These are phyloP conservation scores for Fusarium concolor DNA, from an alignment of 2,329 filamentous ascomycete species.

Conservation along the genomic window DNA sequence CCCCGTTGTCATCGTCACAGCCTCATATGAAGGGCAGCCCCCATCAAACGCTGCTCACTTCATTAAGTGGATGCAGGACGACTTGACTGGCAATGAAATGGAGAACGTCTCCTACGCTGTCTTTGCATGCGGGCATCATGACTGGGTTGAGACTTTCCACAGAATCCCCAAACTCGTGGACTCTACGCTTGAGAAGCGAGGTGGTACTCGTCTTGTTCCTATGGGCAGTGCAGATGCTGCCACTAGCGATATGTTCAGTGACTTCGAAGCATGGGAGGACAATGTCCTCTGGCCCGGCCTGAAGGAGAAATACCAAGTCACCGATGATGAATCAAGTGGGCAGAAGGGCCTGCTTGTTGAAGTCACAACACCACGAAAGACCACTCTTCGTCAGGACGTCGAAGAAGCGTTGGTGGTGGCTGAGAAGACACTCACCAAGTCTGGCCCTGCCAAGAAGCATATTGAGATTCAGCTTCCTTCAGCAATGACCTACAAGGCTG, in stretches of 20 bases:
- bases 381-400: slow-evolving; percentile 43
- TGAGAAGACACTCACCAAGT: slow-evolving; percentile 38
- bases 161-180: slow-evolving; percentile 74
- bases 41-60: slow-evolving; percentile 79
- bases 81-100: slow-evolving; percentile 58
- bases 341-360: slow-evolving; percentile 38
- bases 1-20: slow-evolving; percentile 74
- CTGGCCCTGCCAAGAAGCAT: slow-evolving; percentile 64
- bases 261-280: slow-evolving; percentile 76
- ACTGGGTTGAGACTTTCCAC: slow-evolving; percentile 74
- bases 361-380: slow-evolving; percentile 39
- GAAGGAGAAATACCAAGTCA: slow-evolving; percentile 53
- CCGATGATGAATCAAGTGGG: slow-evolving; percentile 1
- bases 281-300: slow-evolving; percentile 63
- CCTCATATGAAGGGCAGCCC: slow-evolving; percentile 80
- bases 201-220: slow-evolving; percentile 52
- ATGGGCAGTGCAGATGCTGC: slow-evolving; percentile 71
- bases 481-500: slow-evolving; percentile 73
- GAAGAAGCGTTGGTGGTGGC: slow-evolving; percentile 42
- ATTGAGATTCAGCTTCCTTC: slow-evolving; percentile 76
- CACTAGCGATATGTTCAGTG: slow-evolving; percentile 73
- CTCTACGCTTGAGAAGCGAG: slow-evolving; percentile 56
- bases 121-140: slow-evolving; percentile 73
- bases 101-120: slow-evolving; percentile 72
- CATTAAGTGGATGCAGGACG: slow-evolving; percentile 70